Evolutionary conservation across 2,329 filamentous ascomycete species (phyloP).

Genomic region (Cladorrhinum sp.): DNA sequence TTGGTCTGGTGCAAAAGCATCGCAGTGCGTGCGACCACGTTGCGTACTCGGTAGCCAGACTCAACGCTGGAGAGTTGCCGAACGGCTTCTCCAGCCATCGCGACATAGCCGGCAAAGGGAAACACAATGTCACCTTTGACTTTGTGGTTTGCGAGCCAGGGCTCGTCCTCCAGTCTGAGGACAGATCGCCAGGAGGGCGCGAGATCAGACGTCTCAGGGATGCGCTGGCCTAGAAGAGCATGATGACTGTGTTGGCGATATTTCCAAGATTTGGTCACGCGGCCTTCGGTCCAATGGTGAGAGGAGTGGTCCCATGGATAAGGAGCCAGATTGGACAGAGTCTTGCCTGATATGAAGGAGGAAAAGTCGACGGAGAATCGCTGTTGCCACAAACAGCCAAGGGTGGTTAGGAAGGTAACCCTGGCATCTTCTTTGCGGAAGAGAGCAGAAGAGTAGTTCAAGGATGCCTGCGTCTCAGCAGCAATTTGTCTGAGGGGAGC

Average conservation of each 20-base stretch:
- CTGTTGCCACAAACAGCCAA: slow-evolving; percentile 11
- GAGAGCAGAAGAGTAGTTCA: too few species aligned
- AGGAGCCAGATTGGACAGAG: slow-evolving; percentile 28
- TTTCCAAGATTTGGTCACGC: slow-evolving; percentile 3
- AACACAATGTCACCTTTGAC: slow-evolving; percentile 32
- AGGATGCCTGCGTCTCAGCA: too few species aligned
- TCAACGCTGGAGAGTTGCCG: slow-evolving; percentile 14
- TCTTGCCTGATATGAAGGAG: slow-evolving; percentile 1
- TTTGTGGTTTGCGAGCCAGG: slow-evolving; percentile 47
- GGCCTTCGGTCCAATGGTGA: slow-evolving; percentile 30
- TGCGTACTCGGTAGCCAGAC: too few species aligned
- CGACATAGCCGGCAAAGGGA: slow-evolving; percentile 36
- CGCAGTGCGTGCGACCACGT: too few species aligned
- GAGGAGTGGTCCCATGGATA: slow-evolving; percentile 42
- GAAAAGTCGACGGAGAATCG: slow-evolving; percentile 5
- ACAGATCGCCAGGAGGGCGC: slow-evolving; percentile 37
- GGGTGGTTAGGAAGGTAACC: background rate
- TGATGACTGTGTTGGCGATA: slow-evolving; percentile 17
- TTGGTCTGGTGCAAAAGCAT: too few species aligned
- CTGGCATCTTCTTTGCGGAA: too few species aligned
- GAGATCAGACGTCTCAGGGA: slow-evolving; percentile 34
- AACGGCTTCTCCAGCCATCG: slow-evolving; percentile 39
- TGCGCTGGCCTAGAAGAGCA: slow-evolving; percentile 29
- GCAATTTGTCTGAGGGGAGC: too few species aligned
- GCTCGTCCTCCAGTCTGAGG: slow-evolving; percentile 38